Base-by-base conservation (phyloP, 345 rosid species). In the Melastoma malabathricum region DNA sequence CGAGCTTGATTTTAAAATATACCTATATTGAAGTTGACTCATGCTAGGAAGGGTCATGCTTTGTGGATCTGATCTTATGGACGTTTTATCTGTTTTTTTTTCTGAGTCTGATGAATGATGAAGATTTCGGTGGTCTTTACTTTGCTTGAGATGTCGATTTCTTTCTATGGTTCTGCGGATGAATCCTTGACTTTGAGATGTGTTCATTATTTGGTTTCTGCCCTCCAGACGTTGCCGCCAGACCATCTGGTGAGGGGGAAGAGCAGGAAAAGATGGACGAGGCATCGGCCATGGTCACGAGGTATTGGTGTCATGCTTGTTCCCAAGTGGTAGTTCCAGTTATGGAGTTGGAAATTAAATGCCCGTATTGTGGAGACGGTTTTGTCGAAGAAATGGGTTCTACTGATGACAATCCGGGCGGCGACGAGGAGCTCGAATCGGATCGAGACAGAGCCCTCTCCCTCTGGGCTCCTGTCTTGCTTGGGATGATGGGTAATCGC, bases 381-480 rank as follows among this genome's bases (percentile, higher is more conserved):
- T 82, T 76, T 44, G 27, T 79, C 22, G 89, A 72, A 65, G 85
- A 79, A 59, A 63, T 74, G 72, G 53, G 20, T 29, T 18, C 63
- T 43, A 54, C 72, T 10, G 47, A 52, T 31, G 78, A 60, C 8
- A 49, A 29, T 50, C 72, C 47, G 41, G 76, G 49, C 10, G 46
- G 69, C 2, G 96, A 82, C 54, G 62, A 86, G 2, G 89, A 76
- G 50, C 57, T 83, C 18, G 84, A 81, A 58, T 79, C 94, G 2
- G 96, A 90, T 19, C 79, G 71, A 61, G 96, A 90, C 18, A 78
- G 71, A 59, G 79, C 89, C 2, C 71, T 86, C 71, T 74, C 87
- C 54, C 75, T 82, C 23, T 86, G 94, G 96, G 89, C 79, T 3
- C 92, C 98, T 0, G 64, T 90, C 64, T 71, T 90, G 64, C 83